Percentiles rank a stretch among this genome's conserved stretches.
phyloP scores from a whole-genome alignment of 2,329 filamentous ascomycete species.

The Claviceps spartinae region DNA sequence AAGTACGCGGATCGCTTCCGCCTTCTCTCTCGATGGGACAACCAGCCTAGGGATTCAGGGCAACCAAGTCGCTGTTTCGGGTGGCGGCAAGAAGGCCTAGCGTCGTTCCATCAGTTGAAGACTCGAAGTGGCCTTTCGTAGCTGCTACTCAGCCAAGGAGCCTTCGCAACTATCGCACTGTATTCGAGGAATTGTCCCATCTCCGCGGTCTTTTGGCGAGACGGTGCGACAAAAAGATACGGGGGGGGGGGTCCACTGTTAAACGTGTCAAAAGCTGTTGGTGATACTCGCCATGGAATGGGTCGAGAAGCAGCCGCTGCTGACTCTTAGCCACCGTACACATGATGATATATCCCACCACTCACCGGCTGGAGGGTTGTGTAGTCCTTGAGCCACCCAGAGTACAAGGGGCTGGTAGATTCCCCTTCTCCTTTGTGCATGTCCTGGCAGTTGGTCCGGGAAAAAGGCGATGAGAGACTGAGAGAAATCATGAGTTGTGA shows the following conservation, averaged over 20 bases:
- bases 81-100: constrained; percentile 10
- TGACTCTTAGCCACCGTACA: too few relatives aligned
- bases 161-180: constrained; percentile 27
- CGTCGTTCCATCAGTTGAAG: constrained; percentile 30
- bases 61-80: constrained; percentile 12
- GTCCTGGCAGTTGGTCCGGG: constrained; percentile 31
- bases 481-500: too few relatives aligned
- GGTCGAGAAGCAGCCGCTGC: constrained; percentile 25
- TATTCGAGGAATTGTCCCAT: constrained; percentile 27
- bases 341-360: too few relatives aligned
- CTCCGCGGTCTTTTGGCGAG: constrained; percentile 27
- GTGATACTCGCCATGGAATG: constrained; percentile 42
- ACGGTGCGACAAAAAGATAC: constrained; percentile 27
- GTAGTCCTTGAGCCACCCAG: constrained; percentile 16
- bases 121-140: constrained; percentile 34
- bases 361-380: constrained; percentile 1
- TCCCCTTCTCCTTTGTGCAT: constrained; percentile 34
- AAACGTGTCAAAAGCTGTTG: constrained; percentile 30
- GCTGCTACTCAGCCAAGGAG: constrained; percentile 29
- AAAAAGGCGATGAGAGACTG: not conserved
- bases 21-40: constrained; percentile 13
- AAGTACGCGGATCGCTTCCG: not conserved
- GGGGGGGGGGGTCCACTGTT: constrained; percentile 40
- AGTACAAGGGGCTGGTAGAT: constrained; percentile 19
- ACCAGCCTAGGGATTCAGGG: constrained; percentile 16